Conservation (phyloP, 352 stramenopile genomes). For the Pythium rishiriense region DNA sequence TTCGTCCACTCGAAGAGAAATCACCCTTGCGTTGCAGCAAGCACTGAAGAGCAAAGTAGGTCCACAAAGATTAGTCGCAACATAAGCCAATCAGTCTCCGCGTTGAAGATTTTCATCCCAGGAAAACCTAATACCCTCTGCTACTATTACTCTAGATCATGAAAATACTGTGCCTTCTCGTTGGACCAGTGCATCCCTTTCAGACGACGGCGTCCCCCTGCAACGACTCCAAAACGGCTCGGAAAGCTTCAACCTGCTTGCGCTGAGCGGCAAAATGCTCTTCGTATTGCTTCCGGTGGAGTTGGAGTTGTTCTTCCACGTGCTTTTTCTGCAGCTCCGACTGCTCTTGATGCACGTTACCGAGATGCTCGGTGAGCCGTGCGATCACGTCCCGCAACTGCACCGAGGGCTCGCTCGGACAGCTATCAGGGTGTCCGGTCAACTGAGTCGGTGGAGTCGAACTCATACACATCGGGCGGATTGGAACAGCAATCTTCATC, state of each 20-base stretch:
- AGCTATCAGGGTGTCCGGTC: not conserved
- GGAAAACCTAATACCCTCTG: no score
- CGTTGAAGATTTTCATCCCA: no score
- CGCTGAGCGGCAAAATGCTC: conserved; percentile 17
- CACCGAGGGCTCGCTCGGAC: not conserved
- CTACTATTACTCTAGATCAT: not conserved
- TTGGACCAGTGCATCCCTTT: no score
- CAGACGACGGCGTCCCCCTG: conserved; percentile 1
- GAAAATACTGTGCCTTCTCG: not conserved
- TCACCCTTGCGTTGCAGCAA: no score
- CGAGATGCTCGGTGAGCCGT: conserved; percentile 2
- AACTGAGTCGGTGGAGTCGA: not conserved
- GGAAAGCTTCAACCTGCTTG: conserved; percentile 20
- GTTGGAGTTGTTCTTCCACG: conserved; percentile 16
- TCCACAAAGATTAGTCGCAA: no score
- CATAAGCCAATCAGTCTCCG: no score
- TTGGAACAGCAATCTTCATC: not conserved
- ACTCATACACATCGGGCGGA: not conserved
- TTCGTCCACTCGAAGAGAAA: no score
- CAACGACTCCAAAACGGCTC: conserved; percentile 3
- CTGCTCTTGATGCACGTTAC: conserved; percentile 11
- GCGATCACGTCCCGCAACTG: not conserved
- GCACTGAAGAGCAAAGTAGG: no score
- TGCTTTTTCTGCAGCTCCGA: conserved; percentile 14
- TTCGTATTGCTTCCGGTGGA: conserved; percentile 18